A percentile compares a stretch with the other conserved stretches of the same genome.
These are phyloP conservation scores for Beauveria asiatica DNA, from an alignment of 2,329 filamentous ascomycete species.

Conservation along the genomic window DNA sequence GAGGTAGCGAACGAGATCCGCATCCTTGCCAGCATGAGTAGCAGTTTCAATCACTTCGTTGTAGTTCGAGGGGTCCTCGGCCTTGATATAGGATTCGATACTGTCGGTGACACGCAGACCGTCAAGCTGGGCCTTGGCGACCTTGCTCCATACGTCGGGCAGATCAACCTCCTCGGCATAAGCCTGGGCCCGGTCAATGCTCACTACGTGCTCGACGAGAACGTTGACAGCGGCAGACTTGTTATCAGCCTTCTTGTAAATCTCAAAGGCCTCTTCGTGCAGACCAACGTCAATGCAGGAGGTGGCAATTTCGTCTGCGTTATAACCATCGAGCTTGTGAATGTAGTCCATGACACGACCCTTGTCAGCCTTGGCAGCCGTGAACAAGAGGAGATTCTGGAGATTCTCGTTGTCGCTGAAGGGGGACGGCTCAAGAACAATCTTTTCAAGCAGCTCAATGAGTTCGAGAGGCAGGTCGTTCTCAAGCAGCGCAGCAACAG, in stretches of 20 bases:
- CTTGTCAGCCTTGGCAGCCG: conserved; percentile 94
- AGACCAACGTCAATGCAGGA: conserved; percentile 93
- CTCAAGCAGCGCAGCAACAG: conserved; percentile 85
- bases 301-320: conserved; percentile 82
- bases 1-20: conserved; percentile 92
- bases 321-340: conserved; percentile 80
- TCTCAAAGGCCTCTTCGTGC: conserved; percentile 94
- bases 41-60: conserved; percentile 93
- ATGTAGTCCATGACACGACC: conserved; percentile 93
- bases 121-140: conserved; percentile 95
- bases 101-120: conserved; percentile 86
- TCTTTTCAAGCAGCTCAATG: conserved; percentile 97
- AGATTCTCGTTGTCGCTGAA: conserved; percentile 97
- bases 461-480: conserved; percentile 88
- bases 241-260: conserved; percentile 95
- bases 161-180: conserved; percentile 92
- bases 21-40: conserved; percentile 92
- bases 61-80: conserved; percentile 86
- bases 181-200: conserved; percentile 92
- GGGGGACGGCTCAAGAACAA: conserved; percentile 96
- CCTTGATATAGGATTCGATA: conserved; percentile 96
- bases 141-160: conserved; percentile 95
- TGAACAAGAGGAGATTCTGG: conserved; percentile 93
- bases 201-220: conserved; percentile 91
- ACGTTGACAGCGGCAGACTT: conserved; percentile 82